phyloP scores from a whole-genome alignment of 805 yeast species.

The Yamadazyma akitaensis region DNA sequence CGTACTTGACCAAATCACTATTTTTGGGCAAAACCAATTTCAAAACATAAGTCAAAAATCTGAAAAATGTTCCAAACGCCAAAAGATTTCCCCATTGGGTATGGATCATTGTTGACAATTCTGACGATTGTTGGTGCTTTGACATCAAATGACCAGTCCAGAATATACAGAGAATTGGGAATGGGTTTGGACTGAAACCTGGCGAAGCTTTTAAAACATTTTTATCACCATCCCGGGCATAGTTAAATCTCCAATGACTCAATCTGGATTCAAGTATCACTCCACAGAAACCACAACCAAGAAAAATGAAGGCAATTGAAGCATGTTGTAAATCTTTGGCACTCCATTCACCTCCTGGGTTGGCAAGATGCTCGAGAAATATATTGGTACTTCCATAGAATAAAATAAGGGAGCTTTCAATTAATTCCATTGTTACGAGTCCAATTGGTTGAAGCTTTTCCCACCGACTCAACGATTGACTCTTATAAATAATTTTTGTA shows the following conservation, averaged over 20 bases:
- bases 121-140: constrained; percentile 83
- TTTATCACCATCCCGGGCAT: constrained; percentile 17
- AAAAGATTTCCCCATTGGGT: constrained; percentile 89
- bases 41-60: constrained; percentile 61
- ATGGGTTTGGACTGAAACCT: constrained; percentile 88
- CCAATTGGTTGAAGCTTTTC: constrained; percentile 39
- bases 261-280: constrained; percentile 71
- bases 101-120: constrained; percentile 75
- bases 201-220: constrained; percentile 45
- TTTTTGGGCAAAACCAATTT: constrained; percentile 41
- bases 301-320: constrained; percentile 43
- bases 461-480: constrained; percentile 23
- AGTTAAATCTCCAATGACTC: constrained; percentile 20
- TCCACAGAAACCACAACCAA: constrained; percentile 93
- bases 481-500: constrained; percentile 22
- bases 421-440: constrained; percentile 75
- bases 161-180: constrained; percentile 88
- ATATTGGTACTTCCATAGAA: constrained; percentile 88
- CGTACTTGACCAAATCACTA: constrained; percentile 29
- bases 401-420: constrained; percentile 76
- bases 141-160: constrained; percentile 98
- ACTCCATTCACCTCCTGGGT: constrained; percentile 76
- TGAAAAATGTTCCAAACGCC: constrained; percentile 75
- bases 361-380: constrained; percentile 77
- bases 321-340: constrained; percentile 49